Evolutionary conservation across 1,284 basidiomycete genomes (phyloP).

Genomic region (Vanrija sp.): DNA sequence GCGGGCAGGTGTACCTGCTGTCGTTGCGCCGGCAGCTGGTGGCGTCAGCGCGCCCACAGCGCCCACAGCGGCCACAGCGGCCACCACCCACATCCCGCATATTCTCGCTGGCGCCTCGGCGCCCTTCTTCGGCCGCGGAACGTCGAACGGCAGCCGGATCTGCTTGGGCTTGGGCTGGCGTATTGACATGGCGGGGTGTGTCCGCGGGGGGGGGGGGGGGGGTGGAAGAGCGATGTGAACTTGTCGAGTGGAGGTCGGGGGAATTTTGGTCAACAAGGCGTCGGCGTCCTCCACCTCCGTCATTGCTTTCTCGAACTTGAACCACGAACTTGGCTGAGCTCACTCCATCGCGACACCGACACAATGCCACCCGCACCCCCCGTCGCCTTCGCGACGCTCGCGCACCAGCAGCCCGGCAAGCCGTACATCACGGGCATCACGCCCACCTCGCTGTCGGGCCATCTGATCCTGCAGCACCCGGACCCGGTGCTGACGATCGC

Average conservation of each 20-base stretch:
- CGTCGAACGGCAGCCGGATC: conserved; percentile 42
- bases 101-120: conserved; percentile 16
- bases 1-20: conserved; percentile 46
- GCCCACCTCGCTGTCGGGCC: conserved; percentile 35
- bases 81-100: conserved; percentile 40
- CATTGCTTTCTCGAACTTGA: too few species aligned
- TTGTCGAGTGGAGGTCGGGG: conserved; percentile 5
- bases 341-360: too few species aligned
- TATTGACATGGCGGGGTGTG: conserved; percentile 33
- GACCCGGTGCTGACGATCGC: conserved; percentile 37
- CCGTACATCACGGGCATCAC: conserved; percentile 46
- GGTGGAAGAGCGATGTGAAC: neutral
- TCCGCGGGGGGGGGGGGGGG: too few species aligned
- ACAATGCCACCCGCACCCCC: conserved; percentile 39
- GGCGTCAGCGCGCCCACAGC: too few species aligned
- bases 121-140: conserved; percentile 34
- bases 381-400: conserved; percentile 39
- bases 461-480: conserved; percentile 45
- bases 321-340: too few species aligned
- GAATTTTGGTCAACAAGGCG: neutral
- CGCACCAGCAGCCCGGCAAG: conserved; percentile 23
- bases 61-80: neutral
- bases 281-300: too few species aligned
- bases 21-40: conserved; percentile 41
- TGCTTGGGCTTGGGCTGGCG: conserved; percentile 43